phyloP scores from a whole-genome alignment of 305 asterid species.

The Rubia balearica region DNA sequence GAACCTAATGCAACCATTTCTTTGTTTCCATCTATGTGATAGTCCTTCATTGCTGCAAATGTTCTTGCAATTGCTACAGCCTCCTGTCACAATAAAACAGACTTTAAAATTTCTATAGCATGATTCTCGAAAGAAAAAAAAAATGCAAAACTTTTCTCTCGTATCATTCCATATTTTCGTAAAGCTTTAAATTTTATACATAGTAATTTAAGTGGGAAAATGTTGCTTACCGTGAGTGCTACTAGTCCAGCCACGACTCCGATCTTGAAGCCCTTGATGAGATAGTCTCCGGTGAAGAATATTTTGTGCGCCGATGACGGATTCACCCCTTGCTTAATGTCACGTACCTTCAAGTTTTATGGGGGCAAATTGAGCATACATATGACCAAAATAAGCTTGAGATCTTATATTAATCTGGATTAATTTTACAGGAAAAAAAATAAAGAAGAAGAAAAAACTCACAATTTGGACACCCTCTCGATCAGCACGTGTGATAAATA shows the following conservation, averaged over 20 bases:
- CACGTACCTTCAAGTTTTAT: conserved; percentile 34
- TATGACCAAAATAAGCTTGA: too few relatives aligned
- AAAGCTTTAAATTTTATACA: too few relatives aligned
- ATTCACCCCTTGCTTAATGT: conserved; percentile 46
- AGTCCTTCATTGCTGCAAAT: conserved; percentile 68
- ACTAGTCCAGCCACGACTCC: conserved; percentile 56
- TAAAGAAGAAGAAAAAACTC: too few relatives aligned
- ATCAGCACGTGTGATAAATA: conserved; percentile 65
- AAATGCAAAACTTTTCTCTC: too few relatives aligned
- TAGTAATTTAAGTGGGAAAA: background rate
- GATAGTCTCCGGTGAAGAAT: conserved; percentile 40
- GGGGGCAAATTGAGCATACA: too few relatives aligned
- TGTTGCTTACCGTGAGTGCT: conserved; percentile 46
- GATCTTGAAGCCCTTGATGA: conserved; percentile 43
- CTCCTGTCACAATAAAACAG: conserved; percentile 30
- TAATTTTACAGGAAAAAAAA: background rate
- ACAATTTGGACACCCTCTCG: conserved; percentile 59
- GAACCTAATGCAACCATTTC: conserved; percentile 72
- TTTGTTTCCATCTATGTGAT: conserved; percentile 55
- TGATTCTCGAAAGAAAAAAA: too few relatives aligned
- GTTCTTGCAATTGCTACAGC: conserved; percentile 75
- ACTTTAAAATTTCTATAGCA: too few relatives aligned
- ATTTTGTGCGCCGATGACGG: conserved; percentile 42
- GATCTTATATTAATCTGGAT: background rate
- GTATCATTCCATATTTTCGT: too few relatives aligned